Evolutionary conservation across 139 green algal genomes (phyloP).

Genomic region (Desmodesmus armatus): DNA sequence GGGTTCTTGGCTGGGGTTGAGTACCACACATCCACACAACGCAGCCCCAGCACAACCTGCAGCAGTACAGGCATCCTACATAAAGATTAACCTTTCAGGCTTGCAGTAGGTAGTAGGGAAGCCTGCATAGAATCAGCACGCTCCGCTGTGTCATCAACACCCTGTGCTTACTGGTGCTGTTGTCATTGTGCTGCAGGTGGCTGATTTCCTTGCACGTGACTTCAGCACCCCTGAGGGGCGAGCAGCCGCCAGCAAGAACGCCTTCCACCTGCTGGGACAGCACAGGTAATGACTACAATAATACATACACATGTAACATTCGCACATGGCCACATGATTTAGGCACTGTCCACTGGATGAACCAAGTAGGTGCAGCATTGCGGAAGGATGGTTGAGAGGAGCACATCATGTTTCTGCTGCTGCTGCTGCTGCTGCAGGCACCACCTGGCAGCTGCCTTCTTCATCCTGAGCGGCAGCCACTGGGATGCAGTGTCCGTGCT

Average conservation of each 20-base stretch:
- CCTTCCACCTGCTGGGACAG: conserved; percentile 89
- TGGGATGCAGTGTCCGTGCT: conserved; percentile 77
- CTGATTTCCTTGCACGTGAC: conserved; percentile 88
- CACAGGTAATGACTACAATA: too few species aligned
- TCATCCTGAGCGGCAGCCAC: conserved; percentile 76
- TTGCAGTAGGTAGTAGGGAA: too few species aligned
- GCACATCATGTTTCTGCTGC: neutral
- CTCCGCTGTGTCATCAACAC: neutral
- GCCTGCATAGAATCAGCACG: too few species aligned
- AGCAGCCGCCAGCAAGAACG: conserved; percentile 90
- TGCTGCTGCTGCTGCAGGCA: conserved; percentile 45
- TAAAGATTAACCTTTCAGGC: too few species aligned
- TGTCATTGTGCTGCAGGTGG: conserved; percentile 57
- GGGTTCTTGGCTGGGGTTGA: too few species aligned
- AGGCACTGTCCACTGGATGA: neutral
- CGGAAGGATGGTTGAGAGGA: neutral
- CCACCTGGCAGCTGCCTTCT: conserved; percentile 77
- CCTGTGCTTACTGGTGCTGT: neutral
- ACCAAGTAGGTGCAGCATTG: neutral
- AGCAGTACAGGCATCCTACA: too few species aligned
- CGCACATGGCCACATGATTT: too few species aligned
- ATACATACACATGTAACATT: too few species aligned
- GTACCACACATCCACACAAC: too few species aligned
- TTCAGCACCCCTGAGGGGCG: conserved; percentile 69
- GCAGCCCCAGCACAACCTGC: too few species aligned